Conservation (phyloP, 192 early-diverging fungal species). For the Coemansia aciculifera region DNA sequence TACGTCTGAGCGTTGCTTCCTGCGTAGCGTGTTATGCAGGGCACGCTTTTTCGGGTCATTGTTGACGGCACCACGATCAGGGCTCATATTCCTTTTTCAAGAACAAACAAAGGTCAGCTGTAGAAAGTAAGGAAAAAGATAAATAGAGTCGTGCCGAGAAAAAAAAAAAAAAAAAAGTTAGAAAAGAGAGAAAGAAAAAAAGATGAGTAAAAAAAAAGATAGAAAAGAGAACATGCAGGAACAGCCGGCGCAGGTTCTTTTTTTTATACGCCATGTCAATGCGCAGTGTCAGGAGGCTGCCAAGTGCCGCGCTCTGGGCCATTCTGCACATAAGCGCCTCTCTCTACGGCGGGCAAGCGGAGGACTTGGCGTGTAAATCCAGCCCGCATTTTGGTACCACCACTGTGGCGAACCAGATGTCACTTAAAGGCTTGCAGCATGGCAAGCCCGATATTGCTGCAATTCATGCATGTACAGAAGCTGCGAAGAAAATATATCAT, state of each 20-base stretch:
- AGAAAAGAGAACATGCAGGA: not conserved
- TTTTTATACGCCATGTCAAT: not conserved
- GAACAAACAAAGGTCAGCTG: not conserved
- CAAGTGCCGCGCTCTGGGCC: not conserved
- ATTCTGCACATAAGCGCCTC: not conserved
- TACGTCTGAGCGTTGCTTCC: not conserved
- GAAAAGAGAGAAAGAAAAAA: not conserved
- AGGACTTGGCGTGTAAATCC: not conserved
- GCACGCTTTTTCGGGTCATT: slow-evolving; percentile 1
- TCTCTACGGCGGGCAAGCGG: not conserved
- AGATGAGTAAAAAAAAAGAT: not conserved
- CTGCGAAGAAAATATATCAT: not conserved
- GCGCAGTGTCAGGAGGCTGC: not conserved
- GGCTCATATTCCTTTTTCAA: not conserved
- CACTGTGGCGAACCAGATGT: slow-evolving; percentile 5
- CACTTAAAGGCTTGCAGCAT: not conserved
- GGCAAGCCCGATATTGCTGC: not conserved
- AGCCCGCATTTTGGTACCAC: slow-evolving; percentile 4
- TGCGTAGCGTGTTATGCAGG: slow-evolving; percentile 3
- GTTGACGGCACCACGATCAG: not conserved
- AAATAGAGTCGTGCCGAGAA: not conserved
- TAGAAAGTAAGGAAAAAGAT: not conserved
- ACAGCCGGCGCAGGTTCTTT: not conserved
- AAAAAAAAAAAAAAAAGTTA: not conserved
- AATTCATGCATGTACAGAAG: not conserved